Evolutionary conservation across 2,329 filamentous ascomycete species (phyloP).

Genomic region (Aplosporella prunicola): DNA sequence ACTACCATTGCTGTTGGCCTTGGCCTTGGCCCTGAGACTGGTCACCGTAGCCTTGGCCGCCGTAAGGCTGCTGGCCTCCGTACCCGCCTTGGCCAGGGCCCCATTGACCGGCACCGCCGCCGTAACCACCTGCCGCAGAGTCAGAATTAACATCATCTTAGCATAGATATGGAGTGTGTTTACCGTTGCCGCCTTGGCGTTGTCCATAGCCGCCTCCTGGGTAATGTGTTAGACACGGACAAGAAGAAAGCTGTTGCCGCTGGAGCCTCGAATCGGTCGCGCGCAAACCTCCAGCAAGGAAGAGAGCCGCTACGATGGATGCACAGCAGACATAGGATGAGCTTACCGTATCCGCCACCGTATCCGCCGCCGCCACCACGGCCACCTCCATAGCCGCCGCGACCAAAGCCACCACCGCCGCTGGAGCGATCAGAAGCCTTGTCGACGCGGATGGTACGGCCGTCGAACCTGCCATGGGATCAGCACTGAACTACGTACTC

Average conservation of each 20-base stretch:
- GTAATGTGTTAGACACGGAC: conserved; percentile 17
- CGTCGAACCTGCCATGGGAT: conserved; percentile 62
- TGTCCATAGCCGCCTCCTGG: conserved; percentile 15
- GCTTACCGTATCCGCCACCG: conserved; percentile 20
- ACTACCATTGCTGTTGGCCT: conserved; percentile 18
- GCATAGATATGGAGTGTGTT: not conserved
- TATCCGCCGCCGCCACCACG: conserved; percentile 20
- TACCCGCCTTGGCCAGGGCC: conserved; percentile 24
- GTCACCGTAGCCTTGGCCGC: conserved; percentile 18
- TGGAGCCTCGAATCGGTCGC: conserved; percentile 11
- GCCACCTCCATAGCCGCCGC: conserved; percentile 22
- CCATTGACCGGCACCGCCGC: conserved; percentile 19
- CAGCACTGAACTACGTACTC: conserved; percentile 3
- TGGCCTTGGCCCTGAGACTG: conserved; percentile 18
- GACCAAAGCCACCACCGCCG: conserved; percentile 38
- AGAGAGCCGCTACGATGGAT: not conserved
- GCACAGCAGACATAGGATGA: conserved; percentile 2
- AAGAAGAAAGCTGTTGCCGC: conserved; percentile 5
- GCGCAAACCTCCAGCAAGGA: not conserved
- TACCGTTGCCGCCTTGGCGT: conserved; percentile 15
- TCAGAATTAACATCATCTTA: conserved; percentile 2
- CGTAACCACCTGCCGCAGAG: conserved; percentile 2
- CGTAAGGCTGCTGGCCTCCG: conserved; percentile 20
- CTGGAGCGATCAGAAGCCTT: conserved; percentile 73
- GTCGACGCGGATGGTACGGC: conserved; percentile 88